Base-by-base conservation (phyloP, 805 yeast species). In the Maudiozyma turicensis region DNA sequence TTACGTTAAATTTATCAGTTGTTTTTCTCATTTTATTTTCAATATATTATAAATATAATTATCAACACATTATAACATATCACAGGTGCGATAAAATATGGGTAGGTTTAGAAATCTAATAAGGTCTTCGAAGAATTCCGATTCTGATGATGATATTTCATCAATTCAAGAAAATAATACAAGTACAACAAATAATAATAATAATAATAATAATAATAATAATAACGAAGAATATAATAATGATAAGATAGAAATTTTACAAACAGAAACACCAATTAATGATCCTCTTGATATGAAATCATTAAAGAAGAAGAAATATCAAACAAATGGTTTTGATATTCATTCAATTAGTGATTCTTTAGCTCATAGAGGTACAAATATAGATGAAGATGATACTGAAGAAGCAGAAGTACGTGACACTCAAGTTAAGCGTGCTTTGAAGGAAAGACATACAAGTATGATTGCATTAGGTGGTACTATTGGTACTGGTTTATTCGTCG, bases 381-480 rank as follows among this genome's bases (percentile, higher is more conserved):
- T 37, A 6, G 46, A 33, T 8, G 57, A 52, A 15, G 63, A 57
- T 10, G 53, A 68, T 30, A 60, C 60, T 2, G 61, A 58, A 33
- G 68, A 64, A 43, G 66, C 66, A 15, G 64, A 63, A 29, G 54
- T 60, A 35, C 66, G 61, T 13, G 69, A 69, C 43, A 63, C 68
- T 20, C 73, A 76, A 55, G 80, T 77, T 48, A 75, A 75, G 56
- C 70, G 86, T 62, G 75, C 72, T 35, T 69, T 82, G 52, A 79
- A 79, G 57, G 76, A 82, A 26, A 70, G 87, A 58, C 86, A 81
- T 54, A 76, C 82, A 37, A 74, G 83, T 32, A 81, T 82, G 86
- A 78, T 82, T 58, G 85, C 86, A 44, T 69, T 82, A 29, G 88
- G 87, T 51, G 87, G 87, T 52, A 80, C 86, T 37, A 82, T 82